Percentiles rank a stretch among this genome's conserved stretches.
phyloP scores from a whole-genome alignment of 2,329 filamentous ascomycete species.

The Aspergillus ruber region DNA sequence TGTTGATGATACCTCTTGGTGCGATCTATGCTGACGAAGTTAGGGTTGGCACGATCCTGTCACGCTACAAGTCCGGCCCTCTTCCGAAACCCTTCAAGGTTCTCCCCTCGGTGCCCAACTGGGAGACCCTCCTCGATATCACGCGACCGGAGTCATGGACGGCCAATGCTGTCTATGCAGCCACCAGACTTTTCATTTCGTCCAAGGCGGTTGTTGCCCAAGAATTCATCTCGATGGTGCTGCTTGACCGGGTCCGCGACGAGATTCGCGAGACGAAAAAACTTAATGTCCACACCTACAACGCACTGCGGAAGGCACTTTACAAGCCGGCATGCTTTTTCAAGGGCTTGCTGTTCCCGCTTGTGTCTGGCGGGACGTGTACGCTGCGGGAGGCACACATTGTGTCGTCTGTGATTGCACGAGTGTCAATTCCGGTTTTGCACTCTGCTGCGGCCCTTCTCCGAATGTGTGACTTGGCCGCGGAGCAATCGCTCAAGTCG shows the following conservation, averaged over 20 bases:
- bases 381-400: conserved; percentile 90
- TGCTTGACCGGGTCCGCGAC: conserved; percentile 85
- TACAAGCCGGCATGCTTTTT: conserved; percentile 97
- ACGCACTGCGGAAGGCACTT: conserved; percentile 80
- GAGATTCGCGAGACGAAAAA: conserved; percentile 93
- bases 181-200: conserved; percentile 87
- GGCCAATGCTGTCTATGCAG: conserved; percentile 76
- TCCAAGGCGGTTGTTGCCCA: conserved; percentile 73
- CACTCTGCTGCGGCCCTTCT: conserved; percentile 90
- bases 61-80: conserved; percentile 91
- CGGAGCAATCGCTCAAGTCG: conserved; percentile 70
- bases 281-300: conserved; percentile 92
- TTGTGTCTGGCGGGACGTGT: conserved; percentile 79
- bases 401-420: conserved; percentile 74
- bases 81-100: conserved; percentile 98
- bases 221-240: conserved; percentile 76
- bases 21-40: conserved; percentile 10
- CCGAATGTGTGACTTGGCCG: conserved; percentile 87
- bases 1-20: neutral
- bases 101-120: conserved; percentile 82
- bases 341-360: conserved; percentile 89
- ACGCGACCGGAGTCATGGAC: conserved; percentile 77
- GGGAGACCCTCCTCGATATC: conserved; percentile 79
- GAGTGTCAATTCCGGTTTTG: conserved; percentile 81
- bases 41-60: conserved; percentile 78